These are phyloP conservation scores for Eucalyptus microcorys DNA, from an alignment of 345 rosid genomes.

Conservation along the genomic window DNA sequence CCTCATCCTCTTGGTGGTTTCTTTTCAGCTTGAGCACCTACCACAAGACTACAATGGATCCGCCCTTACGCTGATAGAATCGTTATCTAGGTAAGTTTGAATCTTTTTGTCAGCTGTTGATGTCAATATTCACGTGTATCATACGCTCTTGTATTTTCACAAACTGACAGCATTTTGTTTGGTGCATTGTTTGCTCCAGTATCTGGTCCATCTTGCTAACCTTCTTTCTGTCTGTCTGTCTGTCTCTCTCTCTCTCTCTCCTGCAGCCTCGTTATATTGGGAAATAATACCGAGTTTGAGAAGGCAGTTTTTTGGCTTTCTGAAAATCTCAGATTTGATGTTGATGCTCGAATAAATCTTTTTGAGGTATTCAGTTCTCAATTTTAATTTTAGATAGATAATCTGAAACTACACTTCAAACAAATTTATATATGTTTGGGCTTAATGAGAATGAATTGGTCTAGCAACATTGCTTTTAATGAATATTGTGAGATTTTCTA, in stretches of 20 bases:
- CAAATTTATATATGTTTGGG: background rate
- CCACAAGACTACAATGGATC: conserved; percentile 81
- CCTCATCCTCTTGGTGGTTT: conserved; percentile 6
- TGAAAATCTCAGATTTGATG: conserved; percentile 62
- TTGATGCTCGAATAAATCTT: conserved; percentile 85
- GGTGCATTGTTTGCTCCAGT: background rate
- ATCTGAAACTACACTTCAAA: background rate
- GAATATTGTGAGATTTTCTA: background rate
- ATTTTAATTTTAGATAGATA: background rate
- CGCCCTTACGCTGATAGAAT: conserved; percentile 85
- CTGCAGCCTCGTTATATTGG: conserved; percentile 80
- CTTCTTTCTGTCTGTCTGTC: background rate
- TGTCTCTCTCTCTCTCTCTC: background rate
- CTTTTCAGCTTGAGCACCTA: conserved; percentile 74
- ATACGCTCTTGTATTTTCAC: background rate
- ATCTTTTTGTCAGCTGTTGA: background rate
- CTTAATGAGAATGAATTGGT: background rate
- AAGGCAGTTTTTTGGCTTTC: conserved; percentile 84
- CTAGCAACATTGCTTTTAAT: background rate
- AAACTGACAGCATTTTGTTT: background rate
- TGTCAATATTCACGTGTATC: background rate
- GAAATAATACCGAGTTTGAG: conserved; percentile 81
- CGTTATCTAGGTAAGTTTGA: conserved; percentile 57
- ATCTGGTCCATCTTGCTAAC: background rate
- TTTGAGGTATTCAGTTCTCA: conserved; percentile 52